Evolutionary conservation across 2,329 filamentous ascomycete species (phyloP), one percentile per base, ranked within the genome.

Genomic region (Hymenoscyphus infarciens): DNA sequence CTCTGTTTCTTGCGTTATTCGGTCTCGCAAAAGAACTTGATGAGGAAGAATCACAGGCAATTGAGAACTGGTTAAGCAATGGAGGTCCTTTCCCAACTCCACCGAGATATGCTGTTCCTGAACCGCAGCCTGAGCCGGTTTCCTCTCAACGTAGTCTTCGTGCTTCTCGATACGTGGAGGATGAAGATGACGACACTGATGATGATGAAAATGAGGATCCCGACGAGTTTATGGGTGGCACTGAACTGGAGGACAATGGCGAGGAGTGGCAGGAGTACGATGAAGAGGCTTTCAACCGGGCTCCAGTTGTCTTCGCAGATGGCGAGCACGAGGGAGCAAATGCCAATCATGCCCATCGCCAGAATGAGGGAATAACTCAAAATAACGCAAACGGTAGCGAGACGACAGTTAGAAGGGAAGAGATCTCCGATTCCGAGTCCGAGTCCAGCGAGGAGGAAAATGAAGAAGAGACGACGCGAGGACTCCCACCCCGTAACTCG

Each of bases 1-100:
- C 60, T 10, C 52, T 71, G 0, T 71, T 64, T 29, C 33, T 63
- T 13, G 59, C 53, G 0, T 49, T 70, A 1, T 54, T 65, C 16
- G 27, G 31, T 10, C 55, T 71, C 0, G 63, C 67, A 3, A 65
- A 61, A 13, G 60, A 61, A 0, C 63, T 71, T 11, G 31, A 56
- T 7, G 60, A 64, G 39, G 63, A 63, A 0, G 62, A 66, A 33
- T 33, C 58, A 1, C n/a, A 60, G 13, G 55, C 31, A 7, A 62
- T 71, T n/a, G 53, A 63, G 31, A 19, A 60, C 6, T 71, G 69
- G 69, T 22, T 71, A 5, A 29, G 25, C 11, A 55, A 57, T 59
- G 68, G 68, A 16, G 68, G 66, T 1, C 63, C 62, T 39, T 39
- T 59, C 2, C 60, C 61, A n/a, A 25, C 31, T 33, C 25, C 19